Evolutionary conservation across 1,139 yeast genomes (phyloP).

Genomic region (Yamadazyma epiphylla): DNA sequence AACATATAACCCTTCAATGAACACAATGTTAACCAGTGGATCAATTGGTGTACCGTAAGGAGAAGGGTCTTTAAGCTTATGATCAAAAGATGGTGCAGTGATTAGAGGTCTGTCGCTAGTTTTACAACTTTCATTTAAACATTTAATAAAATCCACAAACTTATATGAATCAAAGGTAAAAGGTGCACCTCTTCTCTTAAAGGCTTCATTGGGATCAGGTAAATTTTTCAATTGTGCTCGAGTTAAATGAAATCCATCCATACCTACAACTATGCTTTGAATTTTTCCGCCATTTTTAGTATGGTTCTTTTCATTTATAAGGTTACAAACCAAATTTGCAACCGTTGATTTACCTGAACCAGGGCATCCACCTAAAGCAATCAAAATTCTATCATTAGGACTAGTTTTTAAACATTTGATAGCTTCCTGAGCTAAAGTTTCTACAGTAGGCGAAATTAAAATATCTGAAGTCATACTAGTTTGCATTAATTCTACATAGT

Average conservation of each 20-base stretch:
- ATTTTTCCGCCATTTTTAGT: conserved; percentile 22
- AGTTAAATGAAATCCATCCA: conserved; percentile 85
- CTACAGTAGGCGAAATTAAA: neutral
- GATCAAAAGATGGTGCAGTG: conserved; percentile 74
- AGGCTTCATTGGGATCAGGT: conserved; percentile 54
- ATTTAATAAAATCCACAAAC: conserved; percentile 23
- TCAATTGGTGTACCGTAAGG: conserved; percentile 46
- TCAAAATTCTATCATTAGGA: conserved; percentile 31
- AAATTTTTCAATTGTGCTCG: conserved; percentile 49
- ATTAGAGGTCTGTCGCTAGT: conserved; percentile 13
- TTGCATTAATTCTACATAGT: too few species aligned
- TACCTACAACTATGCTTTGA: conserved; percentile 15
- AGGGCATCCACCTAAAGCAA: conserved; percentile 71
- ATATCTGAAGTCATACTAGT: too few species aligned
- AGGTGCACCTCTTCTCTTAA: conserved; percentile 77
- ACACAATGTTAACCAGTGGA: conserved; percentile 44
- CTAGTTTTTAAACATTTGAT: conserved; percentile 1
- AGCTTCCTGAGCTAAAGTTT: conserved; percentile 3
- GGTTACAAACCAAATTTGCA: conserved; percentile 28
- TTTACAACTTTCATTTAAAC: conserved; percentile 13
- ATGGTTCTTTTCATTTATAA: conserved; percentile 12
- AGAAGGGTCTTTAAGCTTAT: conserved; percentile 62
- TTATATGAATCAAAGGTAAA: conserved; percentile 68
- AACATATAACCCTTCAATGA: conserved; percentile 67
- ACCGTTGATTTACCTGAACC: conserved; percentile 82